phyloP scores from a whole-genome alignment of 2,329 filamentous ascomycete genomes.

The Thermochaetoides dissita region DNA sequence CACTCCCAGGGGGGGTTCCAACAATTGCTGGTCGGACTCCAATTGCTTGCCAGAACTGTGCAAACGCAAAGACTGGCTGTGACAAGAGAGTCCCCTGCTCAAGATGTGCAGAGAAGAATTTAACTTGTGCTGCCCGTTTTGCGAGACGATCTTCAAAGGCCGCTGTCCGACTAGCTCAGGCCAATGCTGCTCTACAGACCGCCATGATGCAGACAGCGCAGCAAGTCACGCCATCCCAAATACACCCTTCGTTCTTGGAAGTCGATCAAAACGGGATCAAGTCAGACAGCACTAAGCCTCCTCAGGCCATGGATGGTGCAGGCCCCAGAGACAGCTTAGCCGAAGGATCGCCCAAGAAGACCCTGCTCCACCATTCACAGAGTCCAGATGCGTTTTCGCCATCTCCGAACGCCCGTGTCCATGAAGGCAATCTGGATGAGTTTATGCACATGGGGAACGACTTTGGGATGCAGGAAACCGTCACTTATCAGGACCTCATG shows the following conservation, averaged over 20 bases:
- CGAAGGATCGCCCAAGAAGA: slow-evolving; percentile 18
- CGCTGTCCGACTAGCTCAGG: slow-evolving; percentile 29
- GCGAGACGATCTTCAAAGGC: slow-evolving; percentile 37
- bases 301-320: slow-evolving; percentile 5
- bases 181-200: slow-evolving; percentile 21
- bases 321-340: slow-evolving; percentile 10
- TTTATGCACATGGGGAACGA: slow-evolving; percentile 26
- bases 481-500: slow-evolving; percentile 30
- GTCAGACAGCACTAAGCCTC: slow-evolving; percentile 16
- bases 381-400: slow-evolving; percentile 22
- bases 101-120: slow-evolving; percentile 34
- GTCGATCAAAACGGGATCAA: slow-evolving; percentile 19
- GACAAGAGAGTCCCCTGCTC: slow-evolving; percentile 36
- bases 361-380: slow-evolving; percentile 21
- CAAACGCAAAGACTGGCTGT: slow-evolving; percentile 36
- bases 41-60: slow-evolving; percentile 36
- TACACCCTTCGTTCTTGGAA: slow-evolving; percentile 25
- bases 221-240: slow-evolving; percentile 13
- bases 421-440: slow-evolving; percentile 25
- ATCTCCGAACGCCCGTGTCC: slow-evolving; percentile 23
- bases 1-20: slow-evolving; percentile 28
- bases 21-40: slow-evolving; percentile 29
- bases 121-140: slow-evolving; percentile 34
- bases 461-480: slow-evolving; percentile 22
- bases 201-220: slow-evolving; percentile 14